Conservation (phyloP, 139 green algal genomes). For the Zygnema cylindricum region DNA sequence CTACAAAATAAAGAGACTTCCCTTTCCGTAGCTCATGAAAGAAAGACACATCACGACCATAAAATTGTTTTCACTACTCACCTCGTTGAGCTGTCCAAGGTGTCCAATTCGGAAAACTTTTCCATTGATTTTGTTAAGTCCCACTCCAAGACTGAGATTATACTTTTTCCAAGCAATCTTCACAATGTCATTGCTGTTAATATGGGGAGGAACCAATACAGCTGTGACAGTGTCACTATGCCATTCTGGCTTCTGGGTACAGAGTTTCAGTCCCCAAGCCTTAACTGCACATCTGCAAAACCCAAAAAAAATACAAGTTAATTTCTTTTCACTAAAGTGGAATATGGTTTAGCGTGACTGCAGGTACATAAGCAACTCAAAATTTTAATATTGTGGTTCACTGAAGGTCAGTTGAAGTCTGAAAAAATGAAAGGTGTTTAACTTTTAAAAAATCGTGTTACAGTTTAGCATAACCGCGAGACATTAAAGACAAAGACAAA, state of each 20-base stretch:
- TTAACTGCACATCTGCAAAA: conserved; percentile 72
- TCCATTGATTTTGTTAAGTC: conserved; percentile 86
- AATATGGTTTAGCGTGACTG: too few species aligned
- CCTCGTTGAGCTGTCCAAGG: conserved; percentile 97
- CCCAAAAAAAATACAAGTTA: background rate
- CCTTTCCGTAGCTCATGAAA: conserved; percentile 23
- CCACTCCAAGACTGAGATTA: conserved; percentile 95
- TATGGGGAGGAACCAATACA: conserved; percentile 81
- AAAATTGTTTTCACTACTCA: conserved; percentile 70
- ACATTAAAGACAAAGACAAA: too few species aligned
- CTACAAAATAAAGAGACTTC: too few species aligned
- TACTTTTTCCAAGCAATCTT: conserved; percentile 90
- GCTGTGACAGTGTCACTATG: conserved; percentile 91
- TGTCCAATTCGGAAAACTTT: conserved; percentile 98
- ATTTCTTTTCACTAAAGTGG: too few species aligned
- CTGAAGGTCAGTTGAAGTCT: too few species aligned
- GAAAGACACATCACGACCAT: background rate
- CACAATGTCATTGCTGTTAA: conserved; percentile 90
- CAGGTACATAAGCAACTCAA: too few species aligned
- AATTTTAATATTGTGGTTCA: too few species aligned
- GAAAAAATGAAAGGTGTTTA: too few species aligned
- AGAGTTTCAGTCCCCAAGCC: conserved; percentile 90
- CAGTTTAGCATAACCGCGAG: too few species aligned
- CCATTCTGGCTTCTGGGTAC: conserved; percentile 89
- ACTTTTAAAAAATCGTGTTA: too few species aligned